Evolutionary conservation across 345 rosid species (phyloP).

Genomic region (Ailanthus altissimus): DNA sequence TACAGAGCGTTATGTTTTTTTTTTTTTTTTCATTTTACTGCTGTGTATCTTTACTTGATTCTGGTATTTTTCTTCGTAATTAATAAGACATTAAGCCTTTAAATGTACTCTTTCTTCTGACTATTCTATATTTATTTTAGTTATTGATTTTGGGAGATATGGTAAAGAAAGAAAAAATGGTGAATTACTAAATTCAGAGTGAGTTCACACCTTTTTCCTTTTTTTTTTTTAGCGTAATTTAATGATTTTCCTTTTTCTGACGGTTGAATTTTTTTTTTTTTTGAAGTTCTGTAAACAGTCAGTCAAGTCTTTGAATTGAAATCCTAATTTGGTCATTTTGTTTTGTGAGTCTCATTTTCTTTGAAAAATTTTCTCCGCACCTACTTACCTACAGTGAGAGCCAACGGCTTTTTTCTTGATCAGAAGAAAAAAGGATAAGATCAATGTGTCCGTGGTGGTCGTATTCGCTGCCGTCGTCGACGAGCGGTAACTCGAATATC

Average conservation of each 20-base stretch:
- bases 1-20: background rate
- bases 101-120: background rate
- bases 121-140: background rate
- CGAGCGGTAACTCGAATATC: conserved; percentile 34
- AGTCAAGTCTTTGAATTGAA: background rate
- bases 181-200: background rate
- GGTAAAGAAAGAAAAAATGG: background rate
- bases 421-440: conserved; percentile 11
- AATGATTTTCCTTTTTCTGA: background rate
- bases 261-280: background rate
- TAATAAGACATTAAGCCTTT: no score
- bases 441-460: conserved; percentile 23
- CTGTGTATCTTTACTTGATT: no score
- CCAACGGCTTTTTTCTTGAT: background rate
- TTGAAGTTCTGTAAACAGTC: background rate
- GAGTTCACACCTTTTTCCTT: background rate
- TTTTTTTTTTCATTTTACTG: no score
- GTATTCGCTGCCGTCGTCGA: conserved; percentile 25
- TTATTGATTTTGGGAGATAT: background rate
- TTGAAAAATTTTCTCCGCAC: background rate
- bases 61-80: no score
- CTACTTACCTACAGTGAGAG: background rate
- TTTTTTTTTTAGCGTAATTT: background rate
- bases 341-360: background rate
- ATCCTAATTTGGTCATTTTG: background rate